Percentiles rank a stretch among this genome's conserved stretches.
Evolutionary conservation across 2,329 filamentous ascomycete species (phyloP).

Genomic region (Ascochyta clinopodiicola): DNA sequence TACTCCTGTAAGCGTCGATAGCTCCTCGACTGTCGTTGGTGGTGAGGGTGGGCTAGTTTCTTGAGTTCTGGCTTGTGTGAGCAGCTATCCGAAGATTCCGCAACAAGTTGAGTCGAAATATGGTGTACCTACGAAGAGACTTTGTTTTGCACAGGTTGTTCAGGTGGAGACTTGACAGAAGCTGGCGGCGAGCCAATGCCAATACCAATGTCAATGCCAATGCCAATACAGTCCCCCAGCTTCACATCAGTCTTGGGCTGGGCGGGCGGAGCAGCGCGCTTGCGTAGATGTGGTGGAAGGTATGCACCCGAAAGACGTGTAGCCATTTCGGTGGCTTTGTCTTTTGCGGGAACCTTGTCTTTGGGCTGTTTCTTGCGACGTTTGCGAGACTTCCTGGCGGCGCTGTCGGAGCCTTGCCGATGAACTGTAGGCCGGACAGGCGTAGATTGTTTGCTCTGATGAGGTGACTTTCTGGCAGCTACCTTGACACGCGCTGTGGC

Average conservation of each 20-base stretch:
- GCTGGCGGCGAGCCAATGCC: conserved; percentile 3
- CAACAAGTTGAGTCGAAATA: neutral
- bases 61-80: neutral
- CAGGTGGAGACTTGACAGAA: conserved; percentile 15
- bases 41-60: conserved; percentile 3
- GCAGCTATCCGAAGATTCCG: neutral
- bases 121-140: neutral
- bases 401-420: neutral
- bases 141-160: neutral
- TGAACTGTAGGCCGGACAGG: neutral
- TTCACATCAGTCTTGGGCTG: conserved; percentile 9
- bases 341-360: neutral
- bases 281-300: conserved; percentile 38
- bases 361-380: neutral
- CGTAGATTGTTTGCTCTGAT: conserved; percentile 1
- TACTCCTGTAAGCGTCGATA: neutral
- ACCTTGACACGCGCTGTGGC: conserved; percentile 9
- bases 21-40: conserved; percentile 5
- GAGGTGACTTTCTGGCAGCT: neutral
- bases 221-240: neutral
- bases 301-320: conserved; percentile 11
- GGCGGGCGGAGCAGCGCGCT: neutral
- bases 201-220: neutral
- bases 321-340: conserved; percentile 8
- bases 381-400: neutral